phyloP scores from a whole-genome alignment of 225 moss, liverwort and hornwort genomes.

The Lunularia cruciata region DNA sequence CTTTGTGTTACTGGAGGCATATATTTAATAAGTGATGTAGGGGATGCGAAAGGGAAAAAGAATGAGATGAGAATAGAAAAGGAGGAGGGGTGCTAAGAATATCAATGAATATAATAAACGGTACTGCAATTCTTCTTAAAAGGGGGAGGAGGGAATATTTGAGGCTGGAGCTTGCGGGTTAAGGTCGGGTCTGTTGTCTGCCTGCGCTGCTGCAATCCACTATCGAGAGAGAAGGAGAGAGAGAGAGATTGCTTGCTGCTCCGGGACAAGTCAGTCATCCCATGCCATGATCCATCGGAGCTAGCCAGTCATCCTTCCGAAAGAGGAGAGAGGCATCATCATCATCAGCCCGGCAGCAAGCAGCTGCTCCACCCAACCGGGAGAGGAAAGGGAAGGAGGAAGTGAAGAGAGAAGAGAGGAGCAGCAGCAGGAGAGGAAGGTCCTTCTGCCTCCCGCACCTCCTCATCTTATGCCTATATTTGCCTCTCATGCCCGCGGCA shows the following conservation, averaged over 20 bases:
- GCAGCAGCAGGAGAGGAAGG: too few species aligned
- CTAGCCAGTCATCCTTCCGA: background rate
- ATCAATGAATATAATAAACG: too few species aligned
- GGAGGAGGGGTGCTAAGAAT: background rate
- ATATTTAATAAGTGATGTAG: too few species aligned
- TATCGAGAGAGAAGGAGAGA: background rate
- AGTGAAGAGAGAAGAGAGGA: background rate
- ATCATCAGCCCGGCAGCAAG: background rate
- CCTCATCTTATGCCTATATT: slow-evolving; percentile 6
- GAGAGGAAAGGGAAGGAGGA: slow-evolving; percentile 1
- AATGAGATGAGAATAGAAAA: background rate
- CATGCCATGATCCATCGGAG: slow-evolving; percentile 1
- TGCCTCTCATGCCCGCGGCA: slow-evolving; percentile 11
- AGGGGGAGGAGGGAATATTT: background rate
- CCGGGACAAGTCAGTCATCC: background rate
- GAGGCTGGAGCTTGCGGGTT: background rate
- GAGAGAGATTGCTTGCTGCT: slow-evolving; percentile 13
- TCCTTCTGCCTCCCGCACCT: too few species aligned
- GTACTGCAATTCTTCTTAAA: too few species aligned
- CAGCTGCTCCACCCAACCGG: slow-evolving; percentile 4
- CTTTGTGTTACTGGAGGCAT: too few species aligned
- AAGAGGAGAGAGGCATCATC: background rate
- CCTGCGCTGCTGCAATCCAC: background rate
- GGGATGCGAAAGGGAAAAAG: too few species aligned
- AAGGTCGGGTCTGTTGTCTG: background rate